Evolutionary conservation across 345 rosid genomes (phyloP).

Genomic region (Hevea brasiliensis): DNA sequence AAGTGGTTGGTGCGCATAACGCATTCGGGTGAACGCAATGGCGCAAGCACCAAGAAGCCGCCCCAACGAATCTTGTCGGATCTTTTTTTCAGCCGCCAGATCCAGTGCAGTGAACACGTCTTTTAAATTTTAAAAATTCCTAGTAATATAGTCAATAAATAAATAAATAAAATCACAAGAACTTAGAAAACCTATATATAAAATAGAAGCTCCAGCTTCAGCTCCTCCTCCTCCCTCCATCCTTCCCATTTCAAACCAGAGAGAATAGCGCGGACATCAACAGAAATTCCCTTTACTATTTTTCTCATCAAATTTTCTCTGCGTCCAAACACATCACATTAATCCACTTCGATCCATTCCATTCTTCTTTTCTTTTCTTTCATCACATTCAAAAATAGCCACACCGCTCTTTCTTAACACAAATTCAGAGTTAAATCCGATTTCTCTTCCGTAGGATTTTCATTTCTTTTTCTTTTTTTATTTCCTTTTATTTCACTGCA

Average conservation of each 20-base stretch:
- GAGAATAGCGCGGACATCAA: slow-evolving; percentile 33
- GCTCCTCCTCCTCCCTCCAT: too few relatives aligned
- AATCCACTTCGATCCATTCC: too few relatives aligned
- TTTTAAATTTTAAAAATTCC: not conserved
- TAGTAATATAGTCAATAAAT: not conserved
- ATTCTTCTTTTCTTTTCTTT: not conserved
- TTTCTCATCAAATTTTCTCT: not conserved
- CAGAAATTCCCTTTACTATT: not conserved
- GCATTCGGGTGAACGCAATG: not conserved
- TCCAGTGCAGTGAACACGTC: not conserved
- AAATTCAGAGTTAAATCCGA: slow-evolving; percentile 34
- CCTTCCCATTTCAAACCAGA: slow-evolving; percentile 1
- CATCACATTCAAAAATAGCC: not conserved
- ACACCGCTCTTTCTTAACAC: not conserved
- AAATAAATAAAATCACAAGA: not conserved
- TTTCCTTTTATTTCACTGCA: too few relatives aligned
- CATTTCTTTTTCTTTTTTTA: not conserved
- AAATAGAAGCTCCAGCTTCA: not conserved
- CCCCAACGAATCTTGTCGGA: not conserved
- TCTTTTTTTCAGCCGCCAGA: not conserved
- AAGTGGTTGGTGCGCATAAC: too few relatives aligned
- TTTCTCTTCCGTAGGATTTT: slow-evolving; percentile 14
- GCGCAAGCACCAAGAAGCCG: not conserved
- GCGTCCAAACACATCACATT: not conserved
- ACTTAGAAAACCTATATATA: slow-evolving; percentile 14